phyloP scores from a whole-genome alignment of 2,329 filamentous ascomycete species.

The Colletotrichum karsti region DNA sequence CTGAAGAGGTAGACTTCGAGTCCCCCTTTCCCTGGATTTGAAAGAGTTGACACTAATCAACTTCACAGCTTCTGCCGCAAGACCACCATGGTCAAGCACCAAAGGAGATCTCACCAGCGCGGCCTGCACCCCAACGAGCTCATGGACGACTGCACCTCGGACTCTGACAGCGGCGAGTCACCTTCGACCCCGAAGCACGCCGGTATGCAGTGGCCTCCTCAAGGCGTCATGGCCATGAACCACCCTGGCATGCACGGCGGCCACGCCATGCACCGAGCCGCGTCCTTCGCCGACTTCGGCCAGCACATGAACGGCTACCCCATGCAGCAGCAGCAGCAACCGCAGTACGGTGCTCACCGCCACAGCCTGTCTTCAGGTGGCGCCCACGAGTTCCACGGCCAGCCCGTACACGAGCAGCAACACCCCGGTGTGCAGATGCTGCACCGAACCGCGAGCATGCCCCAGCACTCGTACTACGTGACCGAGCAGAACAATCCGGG shows the following conservation, averaged over 20 bases:
- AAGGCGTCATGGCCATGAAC: slow-evolving; percentile 47
- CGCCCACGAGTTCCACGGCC: slow-evolving; percentile 53
- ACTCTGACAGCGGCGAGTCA: slow-evolving; percentile 66
- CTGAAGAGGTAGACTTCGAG: slow-evolving; percentile 61
- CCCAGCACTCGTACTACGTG: slow-evolving; percentile 61
- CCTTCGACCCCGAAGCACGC: slow-evolving; percentile 66
- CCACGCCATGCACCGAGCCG: slow-evolving; percentile 57
- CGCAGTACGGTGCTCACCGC: slow-evolving; percentile 49
- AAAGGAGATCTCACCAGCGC: slow-evolving; percentile 68
- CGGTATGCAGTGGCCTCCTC: slow-evolving; percentile 60
- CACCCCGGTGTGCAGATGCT: slow-evolving; percentile 56
- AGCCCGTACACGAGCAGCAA: slow-evolving; percentile 49
- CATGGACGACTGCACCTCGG: slow-evolving; percentile 62
- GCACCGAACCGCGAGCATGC: slow-evolving; percentile 57
- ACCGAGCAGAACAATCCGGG: slow-evolving; percentile 70
- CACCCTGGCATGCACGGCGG: slow-evolving; percentile 45
- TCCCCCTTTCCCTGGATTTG: not conserved
- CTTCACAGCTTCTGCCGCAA: slow-evolving; percentile 72
- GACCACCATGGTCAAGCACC: slow-evolving; percentile 76
- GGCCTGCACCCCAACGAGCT: slow-evolving; percentile 63
- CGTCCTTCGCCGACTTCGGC: slow-evolving; percentile 63
- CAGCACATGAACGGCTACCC: slow-evolving; percentile 57
- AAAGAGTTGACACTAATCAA: slow-evolving; percentile 29
- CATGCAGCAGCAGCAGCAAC: slow-evolving; percentile 46
- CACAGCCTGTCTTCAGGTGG: slow-evolving; percentile 55